A percentile compares a stretch with the other conserved stretches of the same genome.
Evolutionary conservation across 768 basidiomycete genomes (phyloP).

Genomic region (Termitomyces sp.): DNA sequence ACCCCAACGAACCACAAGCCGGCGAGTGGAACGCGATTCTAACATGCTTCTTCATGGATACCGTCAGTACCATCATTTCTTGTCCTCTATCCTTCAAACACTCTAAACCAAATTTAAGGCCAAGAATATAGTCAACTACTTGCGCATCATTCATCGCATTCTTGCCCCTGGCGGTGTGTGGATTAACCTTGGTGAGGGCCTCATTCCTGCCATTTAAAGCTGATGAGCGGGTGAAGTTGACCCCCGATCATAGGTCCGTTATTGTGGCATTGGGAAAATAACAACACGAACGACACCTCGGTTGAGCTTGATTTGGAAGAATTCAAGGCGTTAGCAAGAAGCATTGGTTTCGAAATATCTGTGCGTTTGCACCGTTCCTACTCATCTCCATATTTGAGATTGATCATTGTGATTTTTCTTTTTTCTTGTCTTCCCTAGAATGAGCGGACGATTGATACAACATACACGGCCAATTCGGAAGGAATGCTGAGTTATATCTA

Average conservation of each 20-base stretch:
- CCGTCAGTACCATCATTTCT: conserved; percentile 40
- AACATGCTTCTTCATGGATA: conserved; percentile 95
- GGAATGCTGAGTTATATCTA: conserved; percentile 58
- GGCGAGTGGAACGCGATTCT: conserved; percentile 86
- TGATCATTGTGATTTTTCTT: not conserved
- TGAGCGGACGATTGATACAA: conserved; percentile 73
- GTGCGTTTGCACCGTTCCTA: conserved; percentile 34
- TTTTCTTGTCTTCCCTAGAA: conserved; percentile 47
- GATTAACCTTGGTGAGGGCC: conserved; percentile 72
- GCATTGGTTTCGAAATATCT: conserved; percentile 77
- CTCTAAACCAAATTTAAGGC: conserved; percentile 40
- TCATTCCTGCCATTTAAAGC: not conserved
- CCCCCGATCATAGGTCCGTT: conserved; percentile 56
- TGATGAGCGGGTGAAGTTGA: not conserved
- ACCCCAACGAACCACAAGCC: conserved; percentile 57
- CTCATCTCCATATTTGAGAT: not conserved
- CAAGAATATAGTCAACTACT: conserved; percentile 87
- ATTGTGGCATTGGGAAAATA: conserved; percentile 98
- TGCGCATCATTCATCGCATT: conserved; percentile 79
- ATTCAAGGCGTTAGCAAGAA: conserved; percentile 65
- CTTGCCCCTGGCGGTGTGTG: conserved; percentile 85
- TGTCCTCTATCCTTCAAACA: not conserved
- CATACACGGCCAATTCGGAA: conserved; percentile 78
- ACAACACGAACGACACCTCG: conserved; percentile 69
- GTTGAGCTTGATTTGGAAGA: conserved; percentile 90